phyloP scores from a whole-genome alignment of 202 grass and related monocot species.

The Zizania palustris region DNA sequence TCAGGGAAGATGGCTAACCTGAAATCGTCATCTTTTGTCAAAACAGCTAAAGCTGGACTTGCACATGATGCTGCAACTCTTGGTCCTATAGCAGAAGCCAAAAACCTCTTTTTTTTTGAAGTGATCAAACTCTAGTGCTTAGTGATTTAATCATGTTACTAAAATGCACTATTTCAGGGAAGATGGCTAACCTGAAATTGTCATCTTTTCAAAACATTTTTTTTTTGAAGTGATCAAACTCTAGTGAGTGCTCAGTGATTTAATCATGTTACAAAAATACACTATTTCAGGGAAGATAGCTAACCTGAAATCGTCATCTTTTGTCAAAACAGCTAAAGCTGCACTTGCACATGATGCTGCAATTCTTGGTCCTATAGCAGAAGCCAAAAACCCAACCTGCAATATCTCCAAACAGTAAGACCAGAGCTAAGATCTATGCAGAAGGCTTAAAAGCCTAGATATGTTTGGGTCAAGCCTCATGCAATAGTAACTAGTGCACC shows the following conservation, averaged over 20 bases:
- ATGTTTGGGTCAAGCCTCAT: not conserved
- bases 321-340: constrained; percentile 74
- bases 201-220: constrained; percentile 80
- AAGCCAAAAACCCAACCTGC: constrained; percentile 89
- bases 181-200: constrained; percentile 66
- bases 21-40: constrained; percentile 77
- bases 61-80: constrained; percentile 94
- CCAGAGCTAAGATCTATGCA: not conserved
- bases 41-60: constrained; percentile 68
- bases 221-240: not conserved
- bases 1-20: constrained; percentile 57
- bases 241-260: constrained; percentile 22
- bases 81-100: constrained; percentile 86
- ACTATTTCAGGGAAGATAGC: constrained; percentile 33
- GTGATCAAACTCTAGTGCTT: constrained; percentile 7
- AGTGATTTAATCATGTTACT: constrained; percentile 18
- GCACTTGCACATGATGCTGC: constrained; percentile 83
- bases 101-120: constrained; percentile 56
- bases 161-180: constrained; percentile 20
- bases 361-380: constrained; percentile 93
- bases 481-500: not conserved
- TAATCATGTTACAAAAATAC: constrained; percentile 7
- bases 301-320: constrained; percentile 80
- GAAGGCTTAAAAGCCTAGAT: not conserved
- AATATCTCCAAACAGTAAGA: constrained; percentile 40